Conservation (phyloP, 331 rosid species). For the Telfairia occidentalis region DNA sequence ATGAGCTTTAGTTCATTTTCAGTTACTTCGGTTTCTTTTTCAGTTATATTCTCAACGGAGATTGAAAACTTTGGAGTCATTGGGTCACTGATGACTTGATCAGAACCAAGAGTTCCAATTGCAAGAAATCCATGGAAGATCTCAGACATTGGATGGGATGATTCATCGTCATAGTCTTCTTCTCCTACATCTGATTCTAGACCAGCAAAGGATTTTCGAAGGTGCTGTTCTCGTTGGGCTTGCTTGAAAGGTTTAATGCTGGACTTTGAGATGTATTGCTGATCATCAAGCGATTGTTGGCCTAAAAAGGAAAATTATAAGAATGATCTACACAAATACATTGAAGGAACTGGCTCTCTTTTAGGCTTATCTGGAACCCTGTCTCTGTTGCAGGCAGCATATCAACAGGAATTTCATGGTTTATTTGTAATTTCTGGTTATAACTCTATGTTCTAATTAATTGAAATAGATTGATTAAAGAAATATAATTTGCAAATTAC, state of each 20-base stretch:
- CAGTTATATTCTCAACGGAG: slow-evolving; percentile 72
- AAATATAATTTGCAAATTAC: neutral
- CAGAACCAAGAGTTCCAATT: slow-evolving; percentile 89
- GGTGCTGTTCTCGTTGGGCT: slow-evolving; percentile 38
- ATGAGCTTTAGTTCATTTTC: slow-evolving; percentile 79
- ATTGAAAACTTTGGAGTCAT: slow-evolving; percentile 70
- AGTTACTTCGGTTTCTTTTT: slow-evolving; percentile 71
- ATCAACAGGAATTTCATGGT: neutral
- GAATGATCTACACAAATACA: slow-evolving; percentile 28
- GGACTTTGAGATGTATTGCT: slow-evolving; percentile 46
- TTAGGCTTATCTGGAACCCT: neutral
- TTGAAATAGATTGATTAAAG: neutral
- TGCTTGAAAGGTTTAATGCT: slow-evolving; percentile 47
- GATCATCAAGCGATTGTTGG: slow-evolving; percentile 64
- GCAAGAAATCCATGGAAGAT: slow-evolving; percentile 94
- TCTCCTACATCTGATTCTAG: slow-evolving; percentile 50
- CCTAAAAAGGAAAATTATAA: slow-evolving; percentile 61
- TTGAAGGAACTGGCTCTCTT: slow-evolving; percentile 5
- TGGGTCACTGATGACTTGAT: slow-evolving; percentile 41
- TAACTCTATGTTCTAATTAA: neutral
- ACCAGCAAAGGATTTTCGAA: slow-evolving; percentile 60
- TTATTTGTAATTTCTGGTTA: neutral
- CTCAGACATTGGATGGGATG: slow-evolving; percentile 39
- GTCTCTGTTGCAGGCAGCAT: neutral
- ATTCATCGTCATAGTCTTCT: slow-evolving; percentile 49